Base-by-base conservation (phyloP, 2,329 filamentous ascomycete species). In the Fusarium sublunatum region DNA sequence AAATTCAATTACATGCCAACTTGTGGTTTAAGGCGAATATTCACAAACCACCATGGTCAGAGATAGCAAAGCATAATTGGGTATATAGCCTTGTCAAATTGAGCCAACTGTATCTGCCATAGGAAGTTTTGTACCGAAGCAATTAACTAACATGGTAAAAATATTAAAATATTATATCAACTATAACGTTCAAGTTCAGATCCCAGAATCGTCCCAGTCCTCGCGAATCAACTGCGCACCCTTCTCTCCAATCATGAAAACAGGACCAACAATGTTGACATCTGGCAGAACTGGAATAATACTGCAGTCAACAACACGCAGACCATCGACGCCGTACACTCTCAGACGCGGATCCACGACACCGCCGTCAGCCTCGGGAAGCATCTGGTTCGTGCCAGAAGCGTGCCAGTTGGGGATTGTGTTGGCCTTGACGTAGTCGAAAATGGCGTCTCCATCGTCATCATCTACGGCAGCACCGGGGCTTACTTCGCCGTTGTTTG, bases 211-310 rank as follows among this genome's bases (percentile, higher is more conserved):
- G 10, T 28, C 4, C 54, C 47, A 59, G 19, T 59, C 54, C 31
- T 46, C 11, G 0, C 42, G 49, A 4, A 63, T 63, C 15, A 63
- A 10, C 2, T 44, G 9, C 0, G 58, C 58, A 2, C 59, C 77
- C 75, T 83, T 88, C 70, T 88, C 85, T 5, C 77, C 85, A 53
- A 87, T 70, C 81, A 84, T 85, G 64, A 88, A 88, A 3, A 88
- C 84, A 3, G 82, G 79, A 54, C 85, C 86, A 70, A 88, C 85
- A 43, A 86, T 86, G 2, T 84, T 80, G n/a, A 75, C 84, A 78
- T 79, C 85, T 56, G 70, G 84, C 72, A 79, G 85, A 71, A 86
- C 77, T 0, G 85, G 85, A 11, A 87, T 82, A 2, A 68, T 53
- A 4, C 53, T 68, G 2, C 59, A 65, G 2, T 68, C 65, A 12